phyloP scores from a whole-genome alignment of 2,329 filamentous ascomycete species.

The Botrytis fragariae region DNA sequence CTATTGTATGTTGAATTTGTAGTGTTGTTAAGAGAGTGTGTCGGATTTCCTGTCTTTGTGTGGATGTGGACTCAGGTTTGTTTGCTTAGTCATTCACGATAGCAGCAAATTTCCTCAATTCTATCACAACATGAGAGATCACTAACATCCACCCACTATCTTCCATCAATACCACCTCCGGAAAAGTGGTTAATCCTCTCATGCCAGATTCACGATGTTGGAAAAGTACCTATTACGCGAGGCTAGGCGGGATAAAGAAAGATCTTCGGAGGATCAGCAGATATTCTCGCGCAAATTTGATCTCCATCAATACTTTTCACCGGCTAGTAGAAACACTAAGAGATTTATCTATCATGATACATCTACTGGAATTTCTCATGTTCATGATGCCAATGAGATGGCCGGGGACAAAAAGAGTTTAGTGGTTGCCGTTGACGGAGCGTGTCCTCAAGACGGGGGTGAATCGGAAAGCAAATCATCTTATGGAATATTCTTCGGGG shows the following conservation, averaged over 20 bases:
- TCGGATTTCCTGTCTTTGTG: not conserved
- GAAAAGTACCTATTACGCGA: not conserved
- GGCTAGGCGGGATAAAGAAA: not conserved
- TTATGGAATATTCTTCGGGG: not conserved
- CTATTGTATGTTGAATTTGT: no score
- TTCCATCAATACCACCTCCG: not conserved
- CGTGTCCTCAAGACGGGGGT: not conserved
- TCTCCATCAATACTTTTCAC: slow-evolving; percentile 9
- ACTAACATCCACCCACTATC: not conserved
- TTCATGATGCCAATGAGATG: not conserved
- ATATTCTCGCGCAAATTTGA: slow-evolving; percentile 6
- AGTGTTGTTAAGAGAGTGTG: not conserved
- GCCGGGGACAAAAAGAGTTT: not conserved
- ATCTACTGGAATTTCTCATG: not conserved
- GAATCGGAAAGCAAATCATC: not conserved
- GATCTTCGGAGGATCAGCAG: not conserved
- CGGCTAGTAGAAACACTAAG: not conserved
- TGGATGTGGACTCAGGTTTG: no score
- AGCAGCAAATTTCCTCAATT: not conserved
- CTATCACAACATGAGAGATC: not conserved
- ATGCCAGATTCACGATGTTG: not conserved
- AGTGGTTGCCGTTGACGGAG: slow-evolving; percentile 2
- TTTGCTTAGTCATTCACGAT: not conserved
- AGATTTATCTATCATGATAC: not conserved
- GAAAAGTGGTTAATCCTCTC: not conserved